Percentiles rank a stretch among this genome's conserved stretches.
Evolutionary conservation across 371 early-diverging fungal species (phyloP).

Genomic region (Vairimorpha necatrix): DNA sequence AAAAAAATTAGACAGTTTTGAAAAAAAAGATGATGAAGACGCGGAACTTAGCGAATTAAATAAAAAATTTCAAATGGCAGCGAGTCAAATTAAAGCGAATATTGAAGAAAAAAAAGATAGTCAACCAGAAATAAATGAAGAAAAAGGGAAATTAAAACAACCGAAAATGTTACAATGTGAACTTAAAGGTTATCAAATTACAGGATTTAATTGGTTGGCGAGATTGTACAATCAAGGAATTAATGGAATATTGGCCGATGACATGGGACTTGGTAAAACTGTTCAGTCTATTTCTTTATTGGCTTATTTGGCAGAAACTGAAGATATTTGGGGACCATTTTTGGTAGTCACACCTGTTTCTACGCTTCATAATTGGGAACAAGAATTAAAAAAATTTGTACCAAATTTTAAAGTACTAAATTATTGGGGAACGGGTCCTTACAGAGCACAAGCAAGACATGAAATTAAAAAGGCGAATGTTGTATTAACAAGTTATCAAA

Average conservation of each 20-base stretch:
- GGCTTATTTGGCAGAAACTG: constrained; percentile 72
- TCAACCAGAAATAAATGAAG: constrained; percentile 5
- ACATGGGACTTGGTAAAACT: constrained; percentile 94
- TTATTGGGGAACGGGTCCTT: constrained; percentile 83
- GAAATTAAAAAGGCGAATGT: constrained; percentile 66
- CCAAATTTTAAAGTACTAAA: constrained; percentile 76
- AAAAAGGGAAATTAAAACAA: constrained; percentile 63
- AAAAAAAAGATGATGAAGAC: constrained; percentile 20
- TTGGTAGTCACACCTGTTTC: constrained; percentile 86
- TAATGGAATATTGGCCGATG: constrained; percentile 90
- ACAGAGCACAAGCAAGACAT: constrained; percentile 75
- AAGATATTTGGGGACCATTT: constrained; percentile 87
- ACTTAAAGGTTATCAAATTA: constrained; percentile 82
- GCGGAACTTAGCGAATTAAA: constrained; percentile 5
- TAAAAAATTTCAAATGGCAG: constrained; percentile 28
- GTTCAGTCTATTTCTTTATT: constrained; percentile 85
- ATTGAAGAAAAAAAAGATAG: not conserved
- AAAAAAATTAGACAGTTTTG: constrained; percentile 33
- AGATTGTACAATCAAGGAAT: constrained; percentile 88
- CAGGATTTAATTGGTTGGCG: constrained; percentile 95
- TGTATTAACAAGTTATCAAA: constrained; percentile 83
- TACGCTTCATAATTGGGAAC: constrained; percentile 91
- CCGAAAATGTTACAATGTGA: constrained; percentile 78
- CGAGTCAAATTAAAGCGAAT: not conserved
- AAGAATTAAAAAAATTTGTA: constrained; percentile 72